Base-by-base conservation (phyloP, 306 rosid genomes). In the Casuarina cunninghamiana region DNA sequence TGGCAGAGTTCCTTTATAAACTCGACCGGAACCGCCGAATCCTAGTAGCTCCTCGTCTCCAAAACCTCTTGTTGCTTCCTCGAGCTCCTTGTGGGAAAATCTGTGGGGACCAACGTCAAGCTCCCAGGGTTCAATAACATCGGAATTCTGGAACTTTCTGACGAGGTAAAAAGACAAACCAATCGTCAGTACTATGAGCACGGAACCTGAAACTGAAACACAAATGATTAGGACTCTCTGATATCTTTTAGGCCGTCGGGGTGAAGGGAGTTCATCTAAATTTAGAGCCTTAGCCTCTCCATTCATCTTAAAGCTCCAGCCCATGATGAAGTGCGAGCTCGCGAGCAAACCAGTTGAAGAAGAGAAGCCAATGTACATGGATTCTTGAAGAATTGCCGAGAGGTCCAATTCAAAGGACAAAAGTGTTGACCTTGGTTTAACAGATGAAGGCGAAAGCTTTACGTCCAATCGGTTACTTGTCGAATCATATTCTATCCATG, bases 51-150 rank as follows among this genome's bases (percentile, higher is more conserved):
- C 82, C 53, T 78, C 84, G 5, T 90, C 91, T 38, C 81, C 80
- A 72, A 90, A 90, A 9, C 81, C 82, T 55, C 72, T 84, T 3
- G 93, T 90, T 1, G 92, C 90, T 68, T 81, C 75, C 73, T 88
- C 79, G 6, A 90, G 81, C 55, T 90, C 92, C n/a, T 75, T 68
- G 78, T 90, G 86, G 1, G 81, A 49, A 78, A 84, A 90, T 66
- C 94, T 90, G 62, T 88, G 92, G 0, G 94, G 94, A n/a, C 92
- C 92, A 32, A 86, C 69, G 4, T 88, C 87, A 3, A 83, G 84
- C 61, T 90, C 94, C 94, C 94, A 90, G 42, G 80, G 72, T 60
- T 90, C 89, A 69, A 90, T 74, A 37, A 79, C 80, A 60, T 88
- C 94, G 5, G 48, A 26, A 53, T 86, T 84, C 73, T 51, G 86